Conservation (phyloP, 345 rosid genomes). For the Hibiscus trionum region DNA sequence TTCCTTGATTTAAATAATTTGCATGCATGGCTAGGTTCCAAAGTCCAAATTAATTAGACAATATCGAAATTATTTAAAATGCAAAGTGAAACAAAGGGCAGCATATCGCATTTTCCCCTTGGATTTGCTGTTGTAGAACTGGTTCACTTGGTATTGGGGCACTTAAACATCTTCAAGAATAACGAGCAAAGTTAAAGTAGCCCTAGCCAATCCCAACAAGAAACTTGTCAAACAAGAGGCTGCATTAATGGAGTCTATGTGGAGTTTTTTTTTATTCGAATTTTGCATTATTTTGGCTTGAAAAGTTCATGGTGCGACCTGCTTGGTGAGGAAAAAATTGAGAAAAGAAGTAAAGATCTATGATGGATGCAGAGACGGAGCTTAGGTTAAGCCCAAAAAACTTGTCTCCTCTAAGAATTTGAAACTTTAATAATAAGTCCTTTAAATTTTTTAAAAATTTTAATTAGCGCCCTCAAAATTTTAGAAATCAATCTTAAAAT, state of each 20-base stretch:
- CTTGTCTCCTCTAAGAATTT: no score
- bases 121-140: slow-evolving; percentile 7
- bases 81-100: background rate
- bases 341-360: no score
- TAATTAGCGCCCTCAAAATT: no score
- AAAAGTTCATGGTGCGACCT: no score
- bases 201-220: background rate
- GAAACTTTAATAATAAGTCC: no score
- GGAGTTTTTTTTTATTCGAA: no score
- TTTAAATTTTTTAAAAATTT: no score
- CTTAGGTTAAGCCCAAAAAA: no score
- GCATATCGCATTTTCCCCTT: background rate
- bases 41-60: background rate
- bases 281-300: no score
- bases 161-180: slow-evolving; percentile 5
- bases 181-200: background rate
- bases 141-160: slow-evolving; percentile 17
- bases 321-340: no score
- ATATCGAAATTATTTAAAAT: background rate
- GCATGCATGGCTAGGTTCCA: background rate
- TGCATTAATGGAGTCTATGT: background rate
- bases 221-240: slow-evolving; percentile 14
- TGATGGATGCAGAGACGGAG: no score
- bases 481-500: no score
- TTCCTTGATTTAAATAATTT: background rate